Percentiles rank a stretch among this genome's conserved stretches.
phyloP scores from a whole-genome alignment of 495 filamentous ascomycete genomes.

The Talaromyces stipitatus region DNA sequence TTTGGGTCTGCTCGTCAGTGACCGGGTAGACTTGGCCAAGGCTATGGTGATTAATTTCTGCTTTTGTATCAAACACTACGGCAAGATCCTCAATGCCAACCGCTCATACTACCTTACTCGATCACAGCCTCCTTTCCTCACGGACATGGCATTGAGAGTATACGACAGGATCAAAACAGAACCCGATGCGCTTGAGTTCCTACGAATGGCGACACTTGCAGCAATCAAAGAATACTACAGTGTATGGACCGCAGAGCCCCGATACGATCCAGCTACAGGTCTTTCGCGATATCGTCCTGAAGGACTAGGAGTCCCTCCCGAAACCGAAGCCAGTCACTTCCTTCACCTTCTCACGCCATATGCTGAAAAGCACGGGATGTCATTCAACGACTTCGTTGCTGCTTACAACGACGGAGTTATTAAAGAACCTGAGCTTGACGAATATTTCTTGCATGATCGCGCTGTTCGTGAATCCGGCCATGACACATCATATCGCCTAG shows the following conservation, averaged over 20 bases:
- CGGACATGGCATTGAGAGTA: constrained; percentile 88
- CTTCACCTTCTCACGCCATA: constrained; percentile 80
- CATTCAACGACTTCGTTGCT: constrained; percentile 70
- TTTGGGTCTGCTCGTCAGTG: constrained; percentile 73
- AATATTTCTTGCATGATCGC: constrained; percentile 92
- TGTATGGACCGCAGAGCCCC: constrained; percentile 78
- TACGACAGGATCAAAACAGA: constrained; percentile 84
- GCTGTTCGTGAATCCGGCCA: constrained; percentile 95
- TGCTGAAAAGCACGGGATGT: constrained; percentile 73
- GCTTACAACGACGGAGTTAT: constrained; percentile 79
- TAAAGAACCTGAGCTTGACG: constrained; percentile 78
- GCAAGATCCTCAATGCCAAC: constrained; percentile 95
- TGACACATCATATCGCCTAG: constrained; percentile 89
- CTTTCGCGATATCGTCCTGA: constrained; percentile 82
- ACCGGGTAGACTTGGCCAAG: constrained; percentile 76
- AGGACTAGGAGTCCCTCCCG: constrained; percentile 86
- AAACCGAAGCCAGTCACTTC: constrained; percentile 88
- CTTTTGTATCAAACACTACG: constrained; percentile 97
- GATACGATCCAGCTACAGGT: constrained; percentile 71
- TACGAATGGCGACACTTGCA: constrained; percentile 69
- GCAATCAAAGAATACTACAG: constrained; percentile 96
- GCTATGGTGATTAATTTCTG: constrained; percentile 93
- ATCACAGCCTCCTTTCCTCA: constrained; percentile 93
- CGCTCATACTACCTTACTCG: constrained; percentile 89
- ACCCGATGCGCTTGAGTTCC: constrained; percentile 66